Conservation (phyloP, 208 protist species). For the Trypanosoma theileri region DNA sequence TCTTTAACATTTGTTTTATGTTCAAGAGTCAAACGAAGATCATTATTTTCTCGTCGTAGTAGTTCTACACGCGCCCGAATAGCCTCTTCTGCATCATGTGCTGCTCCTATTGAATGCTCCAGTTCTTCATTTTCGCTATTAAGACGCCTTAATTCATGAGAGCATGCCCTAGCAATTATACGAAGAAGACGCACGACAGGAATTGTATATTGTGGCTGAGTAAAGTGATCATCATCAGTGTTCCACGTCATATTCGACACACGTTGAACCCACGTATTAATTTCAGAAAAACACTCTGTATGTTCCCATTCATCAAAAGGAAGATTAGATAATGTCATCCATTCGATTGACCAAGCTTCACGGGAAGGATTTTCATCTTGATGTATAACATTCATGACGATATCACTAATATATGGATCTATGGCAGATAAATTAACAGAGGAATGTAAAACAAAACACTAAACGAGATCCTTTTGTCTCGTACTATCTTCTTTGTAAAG, state of each 20-base stretch:
- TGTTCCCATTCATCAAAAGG: conserved; percentile 72
- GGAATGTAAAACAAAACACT: not conserved
- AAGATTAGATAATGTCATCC: conserved; percentile 30
- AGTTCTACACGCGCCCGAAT: conserved; percentile 19
- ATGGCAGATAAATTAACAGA: not conserved
- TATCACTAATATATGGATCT: too few species aligned
- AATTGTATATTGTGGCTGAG: conserved; percentile 48
- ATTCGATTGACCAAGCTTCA: conserved; percentile 15
- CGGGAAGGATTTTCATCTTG: not conserved
- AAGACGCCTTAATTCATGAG: conserved; percentile 35
- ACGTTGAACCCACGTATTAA: conserved; percentile 63
- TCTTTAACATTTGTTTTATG: not conserved
- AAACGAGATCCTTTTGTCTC: too few species aligned
- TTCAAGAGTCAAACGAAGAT: conserved; percentile 1
- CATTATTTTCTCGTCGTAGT: conserved; percentile 22
- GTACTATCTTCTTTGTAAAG: too few species aligned
- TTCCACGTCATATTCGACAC: conserved; percentile 52
- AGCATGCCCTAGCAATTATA: conserved; percentile 49
- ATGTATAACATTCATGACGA: conserved; percentile 3
- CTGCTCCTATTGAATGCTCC: conserved; percentile 12
- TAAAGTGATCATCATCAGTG: conserved; percentile 60
- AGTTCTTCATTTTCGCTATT: conserved; percentile 44
- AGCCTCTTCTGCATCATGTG: conserved; percentile 18
- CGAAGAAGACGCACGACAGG: conserved; percentile 60
- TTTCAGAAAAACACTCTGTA: conserved; percentile 46